A percentile compares a stretch with the other conserved stretches of the same genome.
Evolutionary conservation across 768 basidiomycete species (phyloP).

Genomic region (Dictyophora rubrovolvata): DNA sequence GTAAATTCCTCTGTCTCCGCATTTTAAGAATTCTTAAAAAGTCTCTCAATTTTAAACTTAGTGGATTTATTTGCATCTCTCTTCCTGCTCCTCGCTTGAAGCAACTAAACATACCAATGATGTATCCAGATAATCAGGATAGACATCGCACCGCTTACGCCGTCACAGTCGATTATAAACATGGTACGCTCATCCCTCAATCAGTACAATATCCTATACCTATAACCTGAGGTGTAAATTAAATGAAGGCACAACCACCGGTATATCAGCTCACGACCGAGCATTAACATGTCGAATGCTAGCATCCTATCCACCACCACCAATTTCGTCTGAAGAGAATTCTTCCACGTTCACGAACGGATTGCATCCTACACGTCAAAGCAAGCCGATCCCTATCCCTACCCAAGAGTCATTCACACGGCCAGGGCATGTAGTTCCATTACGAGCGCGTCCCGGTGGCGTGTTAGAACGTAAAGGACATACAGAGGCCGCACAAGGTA

Average conservation of each 20-base stretch:
- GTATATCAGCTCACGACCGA: slow-evolving; percentile 95
- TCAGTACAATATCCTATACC: slow-evolving; percentile 8
- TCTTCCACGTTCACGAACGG: not conserved
- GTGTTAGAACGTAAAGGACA: slow-evolving; percentile 84
- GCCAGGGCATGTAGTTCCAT: slow-evolving; percentile 92
- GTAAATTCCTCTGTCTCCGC: slow-evolving; percentile 32
- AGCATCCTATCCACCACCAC: slow-evolving; percentile 31
- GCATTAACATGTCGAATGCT: slow-evolving; percentile 79
- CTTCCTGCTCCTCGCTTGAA: slow-evolving; percentile 68
- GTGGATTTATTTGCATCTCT: slow-evolving; percentile 90
- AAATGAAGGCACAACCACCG: slow-evolving; percentile 74
- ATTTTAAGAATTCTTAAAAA: slow-evolving; percentile 1
- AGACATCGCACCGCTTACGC: slow-evolving; percentile 91
- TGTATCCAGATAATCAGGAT: slow-evolving; percentile 88
- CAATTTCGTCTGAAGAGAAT: not conserved
- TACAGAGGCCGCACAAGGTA: slow-evolving; percentile 75
- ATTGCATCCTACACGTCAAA: not conserved
- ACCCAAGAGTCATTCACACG: slow-evolving; percentile 68
- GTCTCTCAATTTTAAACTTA: slow-evolving; percentile 24
- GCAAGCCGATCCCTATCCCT: slow-evolving; percentile 25
- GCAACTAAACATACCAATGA: slow-evolving; percentile 80
- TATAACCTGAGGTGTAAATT: not conserved
- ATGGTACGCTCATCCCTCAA: slow-evolving; percentile 42
- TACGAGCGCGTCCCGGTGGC: slow-evolving; percentile 80
- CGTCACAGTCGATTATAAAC: slow-evolving; percentile 86